phyloP scores from a whole-genome alignment of 257 asterid genomes.

The Galeopsis tetrahit region DNA sequence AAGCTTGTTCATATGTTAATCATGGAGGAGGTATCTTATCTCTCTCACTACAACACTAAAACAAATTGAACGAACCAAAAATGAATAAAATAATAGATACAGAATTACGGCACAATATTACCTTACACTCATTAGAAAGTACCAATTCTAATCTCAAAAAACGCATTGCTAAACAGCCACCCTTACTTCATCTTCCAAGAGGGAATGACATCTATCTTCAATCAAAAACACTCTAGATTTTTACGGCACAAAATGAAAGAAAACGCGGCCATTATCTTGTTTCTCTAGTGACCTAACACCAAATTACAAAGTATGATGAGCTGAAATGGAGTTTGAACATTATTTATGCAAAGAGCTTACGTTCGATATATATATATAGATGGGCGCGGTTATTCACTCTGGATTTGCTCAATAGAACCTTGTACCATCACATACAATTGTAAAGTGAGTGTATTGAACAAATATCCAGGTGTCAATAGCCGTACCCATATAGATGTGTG shows the following conservation, averaged over 20 bases:
- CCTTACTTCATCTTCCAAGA: slow-evolving; percentile 7
- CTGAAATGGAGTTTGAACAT: slow-evolving; percentile 21
- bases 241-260: not conserved
- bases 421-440: too few species aligned
- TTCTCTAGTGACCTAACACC: slow-evolving; percentile 33
- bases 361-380: not conserved
- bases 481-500: too few species aligned
- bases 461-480: too few species aligned
- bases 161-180: not conserved
- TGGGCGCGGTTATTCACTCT: too few species aligned
- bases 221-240: slow-evolving; percentile 7
- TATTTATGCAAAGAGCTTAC: slow-evolving; percentile 47
- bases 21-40: not conserved
- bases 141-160: slow-evolving; percentile 17
- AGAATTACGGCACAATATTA: slow-evolving; percentile 21
- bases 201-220: slow-evolving; percentile 3
- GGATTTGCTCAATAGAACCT: too few species aligned
- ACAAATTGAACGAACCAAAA: slow-evolving; percentile 25
- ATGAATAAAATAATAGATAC: slow-evolving; percentile 35
- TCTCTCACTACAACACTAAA: not conserved
- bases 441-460: too few species aligned
- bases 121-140: slow-evolving; percentile 24
- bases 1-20: not conserved
- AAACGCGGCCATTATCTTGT: not conserved
- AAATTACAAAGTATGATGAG: slow-evolving; percentile 31